Conservation (phyloP, 2,329 filamentous ascomycete genomes). For the Diaporthe ilicicola region DNA sequence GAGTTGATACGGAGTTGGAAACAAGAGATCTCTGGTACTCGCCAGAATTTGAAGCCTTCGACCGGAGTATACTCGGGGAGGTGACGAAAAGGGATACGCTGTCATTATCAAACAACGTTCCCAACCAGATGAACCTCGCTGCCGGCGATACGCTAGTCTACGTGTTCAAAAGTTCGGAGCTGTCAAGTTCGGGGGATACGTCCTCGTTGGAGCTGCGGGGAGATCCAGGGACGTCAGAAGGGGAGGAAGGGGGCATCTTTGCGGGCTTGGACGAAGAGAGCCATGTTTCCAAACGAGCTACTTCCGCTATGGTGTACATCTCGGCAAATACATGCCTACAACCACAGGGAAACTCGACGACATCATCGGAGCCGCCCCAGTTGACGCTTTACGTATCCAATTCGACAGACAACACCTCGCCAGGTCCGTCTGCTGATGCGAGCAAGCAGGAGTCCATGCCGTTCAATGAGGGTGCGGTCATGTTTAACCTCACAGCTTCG, state of each 20-base stretch:
- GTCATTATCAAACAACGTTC: constrained; percentile 70
- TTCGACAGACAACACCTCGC: constrained; percentile 67
- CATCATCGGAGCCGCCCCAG: constrained; percentile 67
- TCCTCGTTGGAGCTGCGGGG: constrained; percentile 29
- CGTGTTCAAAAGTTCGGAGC: constrained; percentile 65
- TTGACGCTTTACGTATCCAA: constrained; percentile 81
- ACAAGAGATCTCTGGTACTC: constrained; percentile 55
- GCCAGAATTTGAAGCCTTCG: constrained; percentile 68
- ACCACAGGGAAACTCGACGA: constrained; percentile 64
- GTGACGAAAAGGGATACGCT: constrained; percentile 54
- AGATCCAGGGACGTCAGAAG: constrained; percentile 23
- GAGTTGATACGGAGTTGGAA: constrained; percentile 36
- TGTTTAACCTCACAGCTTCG: constrained; percentile 67
- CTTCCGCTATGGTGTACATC: constrained; percentile 71
- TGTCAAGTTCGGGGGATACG: constrained; percentile 52
- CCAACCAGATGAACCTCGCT: constrained; percentile 64
- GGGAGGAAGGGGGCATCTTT: constrained; percentile 31
- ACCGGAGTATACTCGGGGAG: constrained; percentile 70
- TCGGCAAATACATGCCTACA: constrained; percentile 88
- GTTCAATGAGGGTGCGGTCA: constrained; percentile 76
- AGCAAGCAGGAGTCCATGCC: constrained; percentile 53
- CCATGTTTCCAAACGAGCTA: constrained; percentile 38
- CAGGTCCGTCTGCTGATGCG: constrained; percentile 67
- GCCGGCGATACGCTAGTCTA: constrained; percentile 71
- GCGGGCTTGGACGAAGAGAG: constrained; percentile 31